These are phyloP conservation scores for Pisolithus microcarpus DNA, from an alignment of 768 basidiomycete species.

Conservation along the genomic window DNA sequence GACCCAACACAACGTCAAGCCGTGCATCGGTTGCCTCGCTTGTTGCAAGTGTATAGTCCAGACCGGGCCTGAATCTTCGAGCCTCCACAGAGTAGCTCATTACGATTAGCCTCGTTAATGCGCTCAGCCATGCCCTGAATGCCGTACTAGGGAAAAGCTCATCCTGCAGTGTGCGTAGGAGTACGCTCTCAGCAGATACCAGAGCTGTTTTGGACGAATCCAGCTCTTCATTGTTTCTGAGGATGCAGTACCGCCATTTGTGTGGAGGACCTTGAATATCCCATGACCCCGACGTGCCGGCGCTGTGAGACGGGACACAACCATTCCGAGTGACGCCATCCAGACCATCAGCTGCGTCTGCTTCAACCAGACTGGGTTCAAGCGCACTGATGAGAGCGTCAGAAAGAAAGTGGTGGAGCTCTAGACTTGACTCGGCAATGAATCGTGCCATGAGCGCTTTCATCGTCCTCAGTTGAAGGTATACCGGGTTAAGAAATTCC, in stretches of 20 bases:
- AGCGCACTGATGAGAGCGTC: conserved; percentile 61
- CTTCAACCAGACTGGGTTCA: conserved; percentile 54
- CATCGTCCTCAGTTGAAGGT: conserved; percentile 78
- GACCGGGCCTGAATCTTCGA: conserved; percentile 81
- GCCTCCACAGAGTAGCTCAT: conserved; percentile 70
- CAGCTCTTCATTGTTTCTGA: conserved; percentile 20
- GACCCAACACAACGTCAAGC: conserved; percentile 78
- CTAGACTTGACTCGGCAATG: conserved; percentile 77
- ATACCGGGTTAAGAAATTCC: conserved; percentile 83
- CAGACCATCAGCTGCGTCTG: conserved; percentile 60
- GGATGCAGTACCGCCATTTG: conserved; percentile 86
- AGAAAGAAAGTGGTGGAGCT: conserved; percentile 80
- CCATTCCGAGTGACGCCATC: conserved; percentile 41
- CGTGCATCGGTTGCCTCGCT: conserved; percentile 75
- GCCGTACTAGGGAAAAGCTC: conserved; percentile 70
- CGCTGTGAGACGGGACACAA: conserved; percentile 58
- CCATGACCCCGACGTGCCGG: conserved; percentile 61
- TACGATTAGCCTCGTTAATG: conserved; percentile 66
- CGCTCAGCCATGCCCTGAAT: conserved; percentile 84
- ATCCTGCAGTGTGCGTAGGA: conserved; percentile 49
- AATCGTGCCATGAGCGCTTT: conserved; percentile 75
- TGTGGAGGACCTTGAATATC: conserved; percentile 79
- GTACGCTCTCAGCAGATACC: conserved; percentile 10
- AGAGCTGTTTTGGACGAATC: neutral
- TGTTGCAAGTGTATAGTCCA: conserved; percentile 93